Conservation (phyloP, 352 stramenopile genomes). For the Blastocystis sp. region DNA sequence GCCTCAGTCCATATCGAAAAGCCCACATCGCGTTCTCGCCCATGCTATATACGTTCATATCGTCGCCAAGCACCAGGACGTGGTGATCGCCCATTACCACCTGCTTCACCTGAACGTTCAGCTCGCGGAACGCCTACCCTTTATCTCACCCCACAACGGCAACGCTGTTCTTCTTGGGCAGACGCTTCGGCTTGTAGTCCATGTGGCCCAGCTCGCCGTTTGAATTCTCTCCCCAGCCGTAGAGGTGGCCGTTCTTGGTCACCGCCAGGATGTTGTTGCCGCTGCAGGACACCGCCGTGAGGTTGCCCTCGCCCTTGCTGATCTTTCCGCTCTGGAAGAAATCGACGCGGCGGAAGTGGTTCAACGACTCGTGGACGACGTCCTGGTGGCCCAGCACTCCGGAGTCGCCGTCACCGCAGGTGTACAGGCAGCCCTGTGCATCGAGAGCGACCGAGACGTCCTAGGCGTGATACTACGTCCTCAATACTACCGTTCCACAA, state of each 20-base stretch:
- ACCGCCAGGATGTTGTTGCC: slow-evolving; percentile 27
- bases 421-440: slow-evolving; percentile 36
- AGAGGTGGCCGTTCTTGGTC: slow-evolving; percentile 39
- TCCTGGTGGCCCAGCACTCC: slow-evolving; percentile 42
- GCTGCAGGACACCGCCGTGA: not conserved
- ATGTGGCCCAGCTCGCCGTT: slow-evolving; percentile 58
- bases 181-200: slow-evolving; percentile 55
- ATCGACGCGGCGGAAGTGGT: slow-evolving; percentile 61
- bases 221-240: slow-evolving; percentile 55
- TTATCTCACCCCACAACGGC: not conserved
- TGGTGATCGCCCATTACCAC: slow-evolving; percentile 47
- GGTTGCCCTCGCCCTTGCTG: slow-evolving; percentile 46
- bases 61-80: slow-evolving; percentile 21
- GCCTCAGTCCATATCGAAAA: not conserved
- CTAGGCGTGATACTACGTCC: not conserved
- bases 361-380: slow-evolving; percentile 41
- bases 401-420: slow-evolving; percentile 32
- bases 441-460: slow-evolving; percentile 19
- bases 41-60: slow-evolving; percentile 48
- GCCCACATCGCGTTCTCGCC: slow-evolving; percentile 44
- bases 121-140: slow-evolving; percentile 49
- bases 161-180: slow-evolving; percentile 66
- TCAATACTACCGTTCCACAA: not conserved
- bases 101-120: slow-evolving; percentile 57
- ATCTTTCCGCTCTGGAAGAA: slow-evolving; percentile 62